Percentiles rank a stretch among this genome's conserved stretches.
Conservation (phyloP, 75 land plant species). For the Pinus taeda region DNA sequence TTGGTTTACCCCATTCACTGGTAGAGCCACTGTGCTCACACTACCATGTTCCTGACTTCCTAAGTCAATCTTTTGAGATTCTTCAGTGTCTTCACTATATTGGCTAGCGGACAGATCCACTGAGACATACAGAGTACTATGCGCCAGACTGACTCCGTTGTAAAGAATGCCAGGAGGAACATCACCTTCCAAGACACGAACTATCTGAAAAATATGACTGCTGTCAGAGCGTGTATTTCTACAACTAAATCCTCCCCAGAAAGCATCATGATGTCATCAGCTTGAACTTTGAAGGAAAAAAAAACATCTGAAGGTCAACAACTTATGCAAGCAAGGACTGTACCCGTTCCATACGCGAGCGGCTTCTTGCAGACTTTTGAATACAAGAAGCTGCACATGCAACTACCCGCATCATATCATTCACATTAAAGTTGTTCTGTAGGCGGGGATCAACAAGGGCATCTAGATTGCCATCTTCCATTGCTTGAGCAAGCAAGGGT, state of each 20-base stretch:
- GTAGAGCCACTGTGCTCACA: constrained; percentile 55
- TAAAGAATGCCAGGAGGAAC: too few relatives aligned
- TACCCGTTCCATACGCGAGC: constrained; percentile 93
- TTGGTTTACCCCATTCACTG: constrained; percentile 65
- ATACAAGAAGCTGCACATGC: constrained; percentile 23
- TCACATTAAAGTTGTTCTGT: constrained; percentile 31
- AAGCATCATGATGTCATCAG: not conserved
- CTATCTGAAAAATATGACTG: too few relatives aligned
- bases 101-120: constrained; percentile 49
- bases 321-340: not conserved
- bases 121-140: constrained; percentile 27
- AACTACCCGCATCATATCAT: constrained; percentile 68
- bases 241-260: not conserved
- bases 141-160: constrained; percentile 47
- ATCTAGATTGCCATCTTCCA: constrained; percentile 60
- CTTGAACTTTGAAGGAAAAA: not conserved
- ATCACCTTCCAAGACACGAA: too few relatives aligned
- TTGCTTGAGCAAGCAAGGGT: too few relatives aligned
- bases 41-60: constrained; percentile 25
- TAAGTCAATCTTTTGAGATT: constrained; percentile 34
- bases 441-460: constrained; percentile 62
- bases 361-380: constrained; percentile 73
- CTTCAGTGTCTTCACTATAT: constrained; percentile 50
- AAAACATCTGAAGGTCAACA: not conserved
- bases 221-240: not conserved